A percentile compares a stretch with the other conserved stretches of the same genome.
These are phyloP conservation scores for Emmonsiellopsis sp. DNA, from an alignment of 2,329 filamentous ascomycete genomes.

Conservation along the genomic window DNA sequence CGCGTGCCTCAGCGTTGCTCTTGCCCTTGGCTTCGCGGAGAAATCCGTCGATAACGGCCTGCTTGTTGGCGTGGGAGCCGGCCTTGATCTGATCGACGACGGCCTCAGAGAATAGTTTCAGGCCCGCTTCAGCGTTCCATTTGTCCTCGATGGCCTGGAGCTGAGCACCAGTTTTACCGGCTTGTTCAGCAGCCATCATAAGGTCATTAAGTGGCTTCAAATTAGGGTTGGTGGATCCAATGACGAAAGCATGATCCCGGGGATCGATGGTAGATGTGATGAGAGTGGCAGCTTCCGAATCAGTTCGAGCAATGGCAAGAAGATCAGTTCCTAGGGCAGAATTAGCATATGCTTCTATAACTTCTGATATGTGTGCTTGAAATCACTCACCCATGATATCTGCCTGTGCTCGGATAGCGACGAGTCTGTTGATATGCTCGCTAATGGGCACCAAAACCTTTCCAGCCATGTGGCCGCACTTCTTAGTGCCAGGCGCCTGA, in stretches of 20 bases:
- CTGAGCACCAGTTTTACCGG: slow-evolving; percentile 69
- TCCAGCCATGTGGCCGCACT: slow-evolving; percentile 98
- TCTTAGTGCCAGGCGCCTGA: slow-evolving; percentile 96
- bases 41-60: slow-evolving; percentile 59
- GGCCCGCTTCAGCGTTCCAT: slow-evolving; percentile 68
- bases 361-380: neutral
- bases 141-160: slow-evolving; percentile 88
- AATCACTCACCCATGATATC: slow-evolving; percentile 78
- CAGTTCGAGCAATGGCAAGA: slow-evolving; percentile 83
- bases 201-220: slow-evolving; percentile 81
- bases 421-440: slow-evolving; percentile 96
- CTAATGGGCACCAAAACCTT: slow-evolving; percentile 94
- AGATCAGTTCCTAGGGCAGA: slow-evolving; percentile 60
- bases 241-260: slow-evolving; percentile 88
- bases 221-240: slow-evolving; percentile 77
- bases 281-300: slow-evolving; percentile 94
- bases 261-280: slow-evolving; percentile 95
- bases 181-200: slow-evolving; percentile 75
- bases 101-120: slow-evolving; percentile 86
- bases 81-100: slow-evolving; percentile 74
- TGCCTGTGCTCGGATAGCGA: slow-evolving; percentile 92
- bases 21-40: slow-evolving; percentile 64
- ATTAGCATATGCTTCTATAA: slow-evolving; percentile 3
- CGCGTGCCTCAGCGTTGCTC: slow-evolving; percentile 72
- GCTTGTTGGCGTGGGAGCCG: slow-evolving; percentile 56